Evolutionary conservation across 2,329 filamentous ascomycete species (phyloP), one percentile per base, ranked within the genome.

Genomic region (Colletotrichum aenigma): DNA sequence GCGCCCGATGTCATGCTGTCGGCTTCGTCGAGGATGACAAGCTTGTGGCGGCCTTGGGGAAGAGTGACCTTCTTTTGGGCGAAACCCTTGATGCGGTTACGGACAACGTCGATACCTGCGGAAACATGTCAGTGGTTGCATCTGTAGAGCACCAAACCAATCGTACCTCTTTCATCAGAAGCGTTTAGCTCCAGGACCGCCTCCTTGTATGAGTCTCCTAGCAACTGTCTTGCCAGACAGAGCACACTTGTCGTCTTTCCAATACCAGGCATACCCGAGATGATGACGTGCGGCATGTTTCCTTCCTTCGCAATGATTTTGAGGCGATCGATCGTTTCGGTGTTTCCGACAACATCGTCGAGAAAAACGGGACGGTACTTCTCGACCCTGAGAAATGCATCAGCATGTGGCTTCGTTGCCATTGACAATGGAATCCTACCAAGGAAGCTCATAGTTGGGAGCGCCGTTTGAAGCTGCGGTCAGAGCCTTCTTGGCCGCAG

Each of bases 231-330:
- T 21, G 97, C 97, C 62, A 99, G 91, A 83, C 97, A 98, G 76
- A 98, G 88, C 71, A 99, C 93, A 71, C 96, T 98, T 1, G 97
- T 98, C 6, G 97, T 99, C 89, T 99, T 99, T 85, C 97, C 97
- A 82, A 98, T 99, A 82, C 97, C 97, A 24, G 97, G 97, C 96
- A 98, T 98, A 76, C 97, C 97, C n/a, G 95, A 98, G 81, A 99
- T 98, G 86, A 99, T 98, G 82, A 99, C 92, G 86, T 99, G 97
- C 4, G 97, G 97, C 96, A 99, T 98, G 86, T 99, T 99, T 80
- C 97, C 97, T 87, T 98, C 97, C 85, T 96, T 97, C 62, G 97
- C 96, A 80, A 99, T 98, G 81, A 99, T 98, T 84, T 98, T 98
- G 81, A 99, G 89, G 71, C 97, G 94, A 85, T 98, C 96, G 81